These are phyloP conservation scores for Fusarium napiforme DNA, from an alignment of 2,329 filamentous ascomycete species.

Conservation along the genomic window DNA sequence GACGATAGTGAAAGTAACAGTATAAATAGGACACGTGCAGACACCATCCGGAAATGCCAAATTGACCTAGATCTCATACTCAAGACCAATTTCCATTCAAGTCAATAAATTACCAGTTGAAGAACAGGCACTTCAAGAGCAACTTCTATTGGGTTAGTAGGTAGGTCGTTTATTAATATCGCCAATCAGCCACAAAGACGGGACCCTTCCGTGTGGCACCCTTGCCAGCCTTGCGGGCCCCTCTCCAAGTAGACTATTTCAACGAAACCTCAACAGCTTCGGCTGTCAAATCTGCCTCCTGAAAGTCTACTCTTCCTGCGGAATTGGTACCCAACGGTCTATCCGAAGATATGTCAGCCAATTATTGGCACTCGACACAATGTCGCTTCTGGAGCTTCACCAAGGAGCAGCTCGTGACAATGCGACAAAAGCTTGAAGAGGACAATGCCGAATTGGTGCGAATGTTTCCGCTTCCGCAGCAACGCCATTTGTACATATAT, in stretches of 20 bases:
- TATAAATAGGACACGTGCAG: background rate
- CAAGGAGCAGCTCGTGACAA: slow-evolving; percentile 79
- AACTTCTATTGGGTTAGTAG: background rate
- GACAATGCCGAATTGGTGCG: slow-evolving; percentile 78
- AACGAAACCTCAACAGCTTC: slow-evolving; percentile 14
- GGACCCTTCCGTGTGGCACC: slow-evolving; percentile 17
- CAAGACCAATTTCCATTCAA: background rate
- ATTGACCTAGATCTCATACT: background rate
- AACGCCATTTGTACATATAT: slow-evolving; percentile 86
- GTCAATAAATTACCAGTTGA: background rate
- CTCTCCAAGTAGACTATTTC: slow-evolving; percentile 2
- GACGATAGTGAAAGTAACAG: background rate
- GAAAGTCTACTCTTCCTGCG: background rate
- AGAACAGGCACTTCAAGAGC: background rate
- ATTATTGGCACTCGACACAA: slow-evolving; percentile 97
- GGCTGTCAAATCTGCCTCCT: background rate
- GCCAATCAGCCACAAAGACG: slow-evolving; percentile 34
- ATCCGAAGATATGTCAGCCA: slow-evolving; percentile 78
- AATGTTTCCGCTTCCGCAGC: slow-evolving; percentile 84
- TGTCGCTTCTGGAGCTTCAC: slow-evolving; percentile 90
- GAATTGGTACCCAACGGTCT: slow-evolving; percentile 18
- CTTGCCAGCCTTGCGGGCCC: slow-evolving; percentile 26
- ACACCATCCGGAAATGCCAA: background rate
- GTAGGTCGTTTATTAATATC: slow-evolving; percentile 7
- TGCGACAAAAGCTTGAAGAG: slow-evolving; percentile 81